Base-by-base conservation (phyloP, 768 basidiomycete genomes). In the Tricholomella constricta region DNA sequence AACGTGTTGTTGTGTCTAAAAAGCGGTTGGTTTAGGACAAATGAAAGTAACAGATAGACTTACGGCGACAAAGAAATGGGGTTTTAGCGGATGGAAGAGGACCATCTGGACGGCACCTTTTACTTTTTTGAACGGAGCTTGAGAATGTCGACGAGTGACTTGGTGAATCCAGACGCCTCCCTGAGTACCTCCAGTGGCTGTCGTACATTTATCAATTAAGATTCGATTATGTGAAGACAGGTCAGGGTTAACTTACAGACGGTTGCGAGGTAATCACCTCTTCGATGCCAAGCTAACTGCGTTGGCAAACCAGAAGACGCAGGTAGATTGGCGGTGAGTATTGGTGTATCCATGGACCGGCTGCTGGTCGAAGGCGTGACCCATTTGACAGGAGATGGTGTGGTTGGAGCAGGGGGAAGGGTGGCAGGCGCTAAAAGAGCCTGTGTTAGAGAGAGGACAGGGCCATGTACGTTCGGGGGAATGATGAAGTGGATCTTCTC, bases 61-160 rank as follows among this genome's bases (percentile, higher is more conserved):
- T 69, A 95, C 94, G 37, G 97, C 97, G 45, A 98, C 96, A 63
- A 98, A 98, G 80, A 99, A 97, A 71, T 95, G 85, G 5, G 97
- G 93, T 69, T 93, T 94, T 25, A 78, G 72, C 4, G 97, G 97
- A 71, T 99, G 97, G 83, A 99, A 99, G 36, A 89, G 78, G 19
- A 97, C 95, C 42, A 86, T 73, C 71, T 99, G 97, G 8, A 98
- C 88, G 12, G 82, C 66, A 27, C 97, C 97, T 70, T 91, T 91
- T 58, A 96, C 83, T 70, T 94, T 95, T 69, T 89, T 94, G 84
- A 99, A 98, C 10, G 97, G 97, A 4, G 94, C 92, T 72, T 99
- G 97, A 4, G 96, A 98, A 69, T 97, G 90, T 66, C 94, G 86
- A 55, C 90, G 88, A 25, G 91, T 88, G 15, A 97, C 69, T 66